phyloP scores from a whole-genome alignment of 1,284 basidiomycete genomes.

The Apiotrichum veenhuisii region DNA sequence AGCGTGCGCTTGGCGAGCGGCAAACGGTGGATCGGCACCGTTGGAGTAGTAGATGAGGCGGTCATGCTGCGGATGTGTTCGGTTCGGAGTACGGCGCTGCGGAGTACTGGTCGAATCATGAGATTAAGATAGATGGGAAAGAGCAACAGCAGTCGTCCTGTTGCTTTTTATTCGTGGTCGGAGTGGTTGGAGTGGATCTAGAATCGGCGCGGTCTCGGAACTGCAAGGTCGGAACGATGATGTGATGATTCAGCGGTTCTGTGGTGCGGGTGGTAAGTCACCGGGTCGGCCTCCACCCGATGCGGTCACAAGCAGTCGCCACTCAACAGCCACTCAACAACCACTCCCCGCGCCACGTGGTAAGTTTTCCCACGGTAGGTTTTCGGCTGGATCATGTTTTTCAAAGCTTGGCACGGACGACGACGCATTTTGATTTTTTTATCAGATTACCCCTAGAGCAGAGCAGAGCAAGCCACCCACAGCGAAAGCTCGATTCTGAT shows the following conservation, averaged over 20 bases:
- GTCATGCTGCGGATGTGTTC: neutral
- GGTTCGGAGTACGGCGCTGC: neutral
- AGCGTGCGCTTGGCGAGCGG: conserved; percentile 35
- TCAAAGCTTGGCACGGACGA: too few species aligned
- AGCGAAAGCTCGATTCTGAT: too few species aligned
- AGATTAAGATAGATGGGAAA: neutral
- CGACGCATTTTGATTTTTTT: too few species aligned
- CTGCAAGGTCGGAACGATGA: neutral
- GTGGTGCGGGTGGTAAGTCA: neutral
- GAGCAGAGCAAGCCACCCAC: too few species aligned
- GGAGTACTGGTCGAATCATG: neutral
- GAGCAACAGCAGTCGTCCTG: too few species aligned
- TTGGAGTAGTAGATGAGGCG: neutral
- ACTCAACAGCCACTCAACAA: too few species aligned
- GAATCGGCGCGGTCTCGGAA: neutral
- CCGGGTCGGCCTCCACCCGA: neutral
- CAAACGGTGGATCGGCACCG: conserved; percentile 29
- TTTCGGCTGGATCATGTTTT: too few species aligned
- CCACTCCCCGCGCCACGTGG: too few species aligned
- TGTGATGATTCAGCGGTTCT: neutral
- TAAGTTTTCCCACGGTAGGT: neutral
- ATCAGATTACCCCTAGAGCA: too few species aligned
- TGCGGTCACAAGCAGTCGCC: too few species aligned
- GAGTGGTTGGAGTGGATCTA: too few species aligned
- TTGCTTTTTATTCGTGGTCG: too few species aligned